Base-by-base conservation (phyloP, 441 rosid species). In the Capsella rubella region DNA sequence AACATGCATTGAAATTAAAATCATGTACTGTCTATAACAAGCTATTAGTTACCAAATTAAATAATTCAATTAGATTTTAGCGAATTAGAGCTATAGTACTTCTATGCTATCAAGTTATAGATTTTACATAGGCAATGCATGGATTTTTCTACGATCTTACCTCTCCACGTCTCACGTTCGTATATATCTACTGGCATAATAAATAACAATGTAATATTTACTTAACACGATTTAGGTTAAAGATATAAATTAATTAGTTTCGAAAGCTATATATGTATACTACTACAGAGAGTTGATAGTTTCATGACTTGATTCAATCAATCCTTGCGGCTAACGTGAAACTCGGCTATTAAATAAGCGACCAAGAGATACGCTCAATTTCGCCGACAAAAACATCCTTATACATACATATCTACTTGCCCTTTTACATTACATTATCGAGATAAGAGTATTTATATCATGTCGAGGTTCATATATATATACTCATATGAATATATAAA, bases 351-450 rank as follows among this genome's bases (percentile, higher is more conserved):
- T 67, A 50, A 74, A 74, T 67, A 59, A 58, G 53, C 67, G 52
- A 67, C 67, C 73, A 74, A 58, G 61, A 67, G 47, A 53, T 63
- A 40, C 67, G n/a, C 61, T 58, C 35, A 49, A 7, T 37, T 50
- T 29, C 78, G 15, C 78, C 67, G 78, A 74, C 78, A 66, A 34
- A 50, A 32, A 50, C 50, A 40, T 9, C 25, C 67, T 40, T 67
- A 10, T 67, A 39, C 73, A 66, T 34, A 34, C 34, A 74, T 49
- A 74, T 40, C 45, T 74, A 57, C 18, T 57, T 35, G 50, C 40
- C 42, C 25, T 21, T 34, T 39, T 49, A 5, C 34, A 56, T 39
- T 49, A 5, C 34, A 56, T 56, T 47, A 50, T 28, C 12, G 25
- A 47, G 47, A 28, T 56, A 21, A 65, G n/a, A 58, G 13, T 56